Conservation (phyloP, 169 alveolate species). For the Neospora caninum region DNA sequence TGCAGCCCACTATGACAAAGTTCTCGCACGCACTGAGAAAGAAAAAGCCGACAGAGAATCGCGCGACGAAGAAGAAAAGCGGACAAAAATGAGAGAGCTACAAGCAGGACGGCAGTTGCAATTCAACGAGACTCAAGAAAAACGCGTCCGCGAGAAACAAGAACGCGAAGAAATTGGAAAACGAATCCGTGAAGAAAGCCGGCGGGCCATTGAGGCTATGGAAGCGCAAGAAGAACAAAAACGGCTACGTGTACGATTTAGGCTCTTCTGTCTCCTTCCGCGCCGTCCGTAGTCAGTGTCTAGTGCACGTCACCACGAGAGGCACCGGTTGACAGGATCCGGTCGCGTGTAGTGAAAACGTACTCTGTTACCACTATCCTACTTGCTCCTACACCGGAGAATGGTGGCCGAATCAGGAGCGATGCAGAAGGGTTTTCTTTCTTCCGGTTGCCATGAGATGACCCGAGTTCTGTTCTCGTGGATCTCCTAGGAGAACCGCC, state of each 20-base stretch:
- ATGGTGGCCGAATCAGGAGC: not conserved
- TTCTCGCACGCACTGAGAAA: not conserved
- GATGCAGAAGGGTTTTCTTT: not conserved
- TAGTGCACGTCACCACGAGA: not conserved
- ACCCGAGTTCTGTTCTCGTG: not conserved
- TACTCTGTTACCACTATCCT: not conserved
- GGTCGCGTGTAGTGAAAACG: not conserved
- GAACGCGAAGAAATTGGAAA: not conserved
- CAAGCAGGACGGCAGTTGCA: constrained; percentile 1
- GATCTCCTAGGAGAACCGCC: not conserved
- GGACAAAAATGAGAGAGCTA: not conserved
- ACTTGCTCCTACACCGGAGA: not conserved
- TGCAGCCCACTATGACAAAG: not conserved
- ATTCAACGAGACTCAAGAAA: not conserved
- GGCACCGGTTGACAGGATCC: not conserved
- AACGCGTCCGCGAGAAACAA: not conserved
- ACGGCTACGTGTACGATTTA: not conserved
- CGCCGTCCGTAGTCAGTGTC: too few relatives aligned
- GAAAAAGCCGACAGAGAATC: not conserved
- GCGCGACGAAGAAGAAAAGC: not conserved
- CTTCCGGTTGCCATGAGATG: too few relatives aligned
- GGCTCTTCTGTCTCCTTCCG: too few relatives aligned
- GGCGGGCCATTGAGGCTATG: not conserved
- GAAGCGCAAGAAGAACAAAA: not conserved
- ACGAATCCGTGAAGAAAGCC: not conserved